Base-by-base conservation (phyloP, 768 basidiomycete genomes). In the Pulveroboletus ravenelii region DNA sequence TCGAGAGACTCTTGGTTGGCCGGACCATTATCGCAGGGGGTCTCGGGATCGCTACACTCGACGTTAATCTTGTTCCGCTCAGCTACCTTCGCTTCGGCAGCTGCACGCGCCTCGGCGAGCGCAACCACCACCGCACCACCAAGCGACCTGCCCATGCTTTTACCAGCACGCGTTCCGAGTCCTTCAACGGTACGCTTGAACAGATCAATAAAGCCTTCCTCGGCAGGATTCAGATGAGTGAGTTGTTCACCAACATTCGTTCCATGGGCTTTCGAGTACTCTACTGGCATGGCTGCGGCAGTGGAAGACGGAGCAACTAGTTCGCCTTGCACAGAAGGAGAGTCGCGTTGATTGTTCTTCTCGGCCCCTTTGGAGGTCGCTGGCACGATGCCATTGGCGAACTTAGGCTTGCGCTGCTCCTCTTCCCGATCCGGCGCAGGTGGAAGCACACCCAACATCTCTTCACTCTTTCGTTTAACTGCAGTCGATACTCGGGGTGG, bases 101-200 rank as follows among this genome's bases (percentile, higher is more conserved):
- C 83, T 70, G 68, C 80, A 63, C 62, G 79, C 13, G 78, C 87
- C 67, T 87, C 83, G 10, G 85, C 86, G 9, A 89, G 74, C 18
- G 81, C 83, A 30, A 61, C 73, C 7, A 74, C 79, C 3, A 62
- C 59, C 5, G 77, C 78, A 38, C 68, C 70, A 44, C 84, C 83
- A 9, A 85, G 62, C 34, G 87, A 85, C 60, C 82, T 87, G 46
- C 78, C 76, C 62, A 75, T 71, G 45, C 77, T 76, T 60, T 81
- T 87, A 29, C 77, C 77, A 40, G 74, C 61, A 5, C 78, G 79
- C 15, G 80, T 73, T 15, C 84, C 84, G 27, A 85, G 71, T 14
- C 76, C 84, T 62, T 86, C 82, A 0, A 89, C 80, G 1, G 82
- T 87, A 60, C 79, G 82, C 70, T 86, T 90, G 44, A 91, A 73